Evolutionary conservation across 352 stramenopile genomes (phyloP), one percentile per base, ranked within the genome.

Genomic region (Phytophthora hybrid): DNA sequence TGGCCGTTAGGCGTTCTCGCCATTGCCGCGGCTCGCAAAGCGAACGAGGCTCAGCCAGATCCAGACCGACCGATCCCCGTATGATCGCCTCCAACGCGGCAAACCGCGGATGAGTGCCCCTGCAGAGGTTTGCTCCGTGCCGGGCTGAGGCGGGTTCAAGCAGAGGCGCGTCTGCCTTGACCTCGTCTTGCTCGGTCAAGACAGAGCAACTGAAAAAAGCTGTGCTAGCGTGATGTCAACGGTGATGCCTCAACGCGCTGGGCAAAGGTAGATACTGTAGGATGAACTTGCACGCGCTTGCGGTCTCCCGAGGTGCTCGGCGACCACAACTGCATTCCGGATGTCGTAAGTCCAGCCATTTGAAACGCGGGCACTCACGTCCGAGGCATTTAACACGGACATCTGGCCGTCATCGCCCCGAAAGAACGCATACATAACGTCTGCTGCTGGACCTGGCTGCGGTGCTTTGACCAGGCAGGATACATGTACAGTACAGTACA

Each of bases 301-400:
- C 29, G 29, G 26, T 31, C 26, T 19, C 39, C 39, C 16, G 39
- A 18, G 39, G 14, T 57, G 51, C 13, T 37, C 21, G 21, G 39
- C 39, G 39, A 18, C 51, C 58, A 64, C 59, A 58, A 53, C 55
- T 49, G 31, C 55, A 58, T 53, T 53, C 46, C 46, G 64, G 47
- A 65, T 65, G 64, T 54, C 56, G 23, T 57, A 32, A 26, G 21
- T 23, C 54, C 5, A 59, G 55, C 44, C 64, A 60, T 71, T 71
- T 71, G 39, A 65, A 65, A 71, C 32, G 44, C 16, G 18, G 46
- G 19, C 46, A 53, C 46, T 53, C 46, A 53, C 46, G n/a, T 23
- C 39, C 3, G 39, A 51, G 55, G 3, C 31, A 58, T 66, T 71
- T 66, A 71, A 47, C 64, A 64, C 13, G 44, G n/a, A 7, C 58